Base-by-base conservation (phyloP, 768 basidiomycete species). In the Lentinus tigrinus region DNA sequence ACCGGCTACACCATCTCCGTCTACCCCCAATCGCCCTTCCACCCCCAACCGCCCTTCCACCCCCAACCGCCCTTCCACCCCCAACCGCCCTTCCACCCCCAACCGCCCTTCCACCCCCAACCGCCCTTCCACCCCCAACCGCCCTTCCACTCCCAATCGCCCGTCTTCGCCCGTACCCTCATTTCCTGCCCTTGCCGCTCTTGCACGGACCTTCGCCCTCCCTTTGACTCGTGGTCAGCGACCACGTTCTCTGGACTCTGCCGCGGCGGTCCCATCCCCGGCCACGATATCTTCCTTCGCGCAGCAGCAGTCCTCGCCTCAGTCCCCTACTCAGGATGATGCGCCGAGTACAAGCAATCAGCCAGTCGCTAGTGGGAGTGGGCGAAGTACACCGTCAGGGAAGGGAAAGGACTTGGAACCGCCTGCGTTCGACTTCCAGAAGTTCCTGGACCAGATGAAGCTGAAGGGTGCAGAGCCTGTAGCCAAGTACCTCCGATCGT, bases 391-490 rank as follows among this genome's bases (percentile, higher is more conserved):
- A 39, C 58, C 63, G 14, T 50, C 38, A 21, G 62, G 37, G 68
- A 52, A 69, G 58, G 53, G 58, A 63, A 55, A 57, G 66, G 34
- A 68, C 63, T 34, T 74, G 71, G 69, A 72, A 28, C 74, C 74
- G 56, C 76, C 77, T 0, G 77, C 78, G 42, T 98, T 98, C 64
- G 96, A 98, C 73, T 98, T 98, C 70, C 94, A 96, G 69, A 85
- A 80, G 47, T 99, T 99, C 72, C 73, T 98, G 62, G 93, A 95
- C 71, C 95, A 99, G 73, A 93, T 99, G 85, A 91, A 96, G 74
- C 74, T 80, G 40, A 87, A 85, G 67, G 77, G 82, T 48, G 94
- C 96, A 2, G 97, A 99, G 54, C 91, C 95, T 6, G 89, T 98
- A 21, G 93, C 92, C 27, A 93, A 93, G 73, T 98, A 95, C 76